A percentile compares a stretch with the other conserved stretches of the same genome.
Evolutionary conservation across 768 basidiomycete genomes (phyloP).

Genomic region (Gymnopilus junonius): DNA sequence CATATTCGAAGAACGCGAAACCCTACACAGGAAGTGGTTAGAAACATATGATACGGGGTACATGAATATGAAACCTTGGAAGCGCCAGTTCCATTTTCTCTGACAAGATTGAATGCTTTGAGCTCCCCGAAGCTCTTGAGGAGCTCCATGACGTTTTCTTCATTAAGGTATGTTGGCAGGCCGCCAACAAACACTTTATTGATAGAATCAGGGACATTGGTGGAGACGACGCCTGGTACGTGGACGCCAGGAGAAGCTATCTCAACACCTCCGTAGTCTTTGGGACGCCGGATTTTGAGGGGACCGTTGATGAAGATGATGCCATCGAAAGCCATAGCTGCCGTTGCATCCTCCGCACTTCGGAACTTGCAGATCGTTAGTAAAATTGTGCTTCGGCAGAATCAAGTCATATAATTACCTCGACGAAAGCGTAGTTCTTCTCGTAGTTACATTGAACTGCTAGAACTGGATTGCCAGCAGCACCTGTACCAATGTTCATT

Average conservation of each 20-base stretch:
- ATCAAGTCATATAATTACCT: slow-evolving; percentile 54
- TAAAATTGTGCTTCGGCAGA: neutral
- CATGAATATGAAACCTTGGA: slow-evolving; percentile 68
- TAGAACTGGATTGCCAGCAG: slow-evolving; percentile 87
- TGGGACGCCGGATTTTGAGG: slow-evolving; percentile 97
- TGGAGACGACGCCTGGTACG: slow-evolving; percentile 95
- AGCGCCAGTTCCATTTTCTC: slow-evolving; percentile 86
- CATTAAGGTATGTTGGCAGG: slow-evolving; percentile 92
- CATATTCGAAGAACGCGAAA: slow-evolving; percentile 99
- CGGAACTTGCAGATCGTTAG: slow-evolving; percentile 71
- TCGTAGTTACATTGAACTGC: slow-evolving; percentile 97
- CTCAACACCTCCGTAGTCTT: slow-evolving; percentile 90
- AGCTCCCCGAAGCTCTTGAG: slow-evolving; percentile 97
- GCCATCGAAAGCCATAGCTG: slow-evolving; percentile 97
- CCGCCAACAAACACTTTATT: slow-evolving; percentile 99
- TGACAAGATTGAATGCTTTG: slow-evolving; percentile 96
- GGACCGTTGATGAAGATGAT: slow-evolving; percentile 94
- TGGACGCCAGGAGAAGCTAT: slow-evolving; percentile 70
- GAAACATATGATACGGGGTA: neutral
- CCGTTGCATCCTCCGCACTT: slow-evolving; percentile 93
- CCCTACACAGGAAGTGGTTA: slow-evolving; percentile 57
- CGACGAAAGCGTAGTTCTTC: slow-evolving; percentile 98
- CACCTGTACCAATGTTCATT: slow-evolving; percentile 84
- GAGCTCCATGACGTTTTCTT: slow-evolving; percentile 98
- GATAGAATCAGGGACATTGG: slow-evolving; percentile 95